Evolutionary conservation across 1,284 basidiomycete genomes (phyloP).

Genomic region (Naganishia sp.): DNA sequence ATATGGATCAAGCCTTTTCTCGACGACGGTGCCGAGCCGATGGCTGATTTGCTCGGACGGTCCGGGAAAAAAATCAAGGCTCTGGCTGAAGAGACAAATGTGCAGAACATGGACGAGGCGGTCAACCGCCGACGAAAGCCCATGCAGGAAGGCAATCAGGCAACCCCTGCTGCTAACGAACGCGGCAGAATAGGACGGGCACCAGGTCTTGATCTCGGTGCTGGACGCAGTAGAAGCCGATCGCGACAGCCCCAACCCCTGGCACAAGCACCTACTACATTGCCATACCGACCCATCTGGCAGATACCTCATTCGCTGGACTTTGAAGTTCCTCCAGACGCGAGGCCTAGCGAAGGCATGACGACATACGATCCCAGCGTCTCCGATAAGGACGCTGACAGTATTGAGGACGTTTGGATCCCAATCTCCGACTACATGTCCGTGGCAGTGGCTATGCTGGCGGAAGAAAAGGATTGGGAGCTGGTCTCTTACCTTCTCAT

Average conservation of each 20-base stretch:
- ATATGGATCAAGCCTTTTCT: conserved; percentile 67
- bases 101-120: conserved; percentile 8
- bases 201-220: conserved; percentile 31
- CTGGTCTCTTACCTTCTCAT: conserved; percentile 88
- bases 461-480: conserved; percentile 86
- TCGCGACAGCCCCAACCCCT: conserved; percentile 60
- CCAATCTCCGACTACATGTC: conserved; percentile 78
- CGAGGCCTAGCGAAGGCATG: conserved; percentile 70
- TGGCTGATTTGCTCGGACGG: conserved; percentile 18
- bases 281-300: conserved; percentile 68
- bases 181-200: conserved; percentile 25
- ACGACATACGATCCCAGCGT: conserved; percentile 67
- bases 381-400: conserved; percentile 57
- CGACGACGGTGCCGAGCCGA: conserved; percentile 38
- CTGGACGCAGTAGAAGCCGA: conserved; percentile 64
- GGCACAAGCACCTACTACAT: conserved; percentile 43
- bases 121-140: conserved; percentile 26
- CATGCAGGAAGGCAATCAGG: conserved; percentile 7
- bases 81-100: conserved; percentile 2
- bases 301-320: conserved; percentile 70
- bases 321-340: conserved; percentile 67
- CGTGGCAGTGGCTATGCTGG: conserved; percentile 68
- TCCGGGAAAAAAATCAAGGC: conserved; percentile 17
- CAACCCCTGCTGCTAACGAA: conserved; percentile 9
- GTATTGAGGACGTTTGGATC: conserved; percentile 61